phyloP scores from a whole-genome alignment of 2,329 filamentous ascomycete genomes.

The Phaeosphaeriaceae sp. region DNA sequence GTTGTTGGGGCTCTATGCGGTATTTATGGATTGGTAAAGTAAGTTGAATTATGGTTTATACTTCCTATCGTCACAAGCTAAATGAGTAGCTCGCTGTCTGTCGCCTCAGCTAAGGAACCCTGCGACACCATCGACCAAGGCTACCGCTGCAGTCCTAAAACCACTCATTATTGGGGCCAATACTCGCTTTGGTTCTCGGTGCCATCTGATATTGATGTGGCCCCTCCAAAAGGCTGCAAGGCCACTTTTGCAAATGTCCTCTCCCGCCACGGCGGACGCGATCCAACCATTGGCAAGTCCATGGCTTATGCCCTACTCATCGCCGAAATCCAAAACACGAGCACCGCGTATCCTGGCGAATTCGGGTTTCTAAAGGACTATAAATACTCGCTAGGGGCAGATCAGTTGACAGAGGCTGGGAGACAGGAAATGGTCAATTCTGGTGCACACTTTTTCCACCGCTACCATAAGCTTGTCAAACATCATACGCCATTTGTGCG shows the following conservation, averaged over 20 bases:
- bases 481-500: conserved; percentile 71
- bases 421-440: conserved; percentile 74
- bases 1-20: conserved; percentile 23
- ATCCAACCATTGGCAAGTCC: conserved; percentile 75
- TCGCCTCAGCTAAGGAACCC: conserved; percentile 22
- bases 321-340: conserved; percentile 66
- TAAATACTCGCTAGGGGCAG: conserved; percentile 71
- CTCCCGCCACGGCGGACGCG: conserved; percentile 83
- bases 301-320: conserved; percentile 68
- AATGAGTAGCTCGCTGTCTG: conserved; percentile 21
- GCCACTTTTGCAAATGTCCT: conserved; percentile 82
- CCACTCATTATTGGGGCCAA: conserved; percentile 80
- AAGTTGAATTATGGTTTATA: conserved; percentile 7
- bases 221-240: conserved; percentile 70
- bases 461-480: conserved; percentile 70
- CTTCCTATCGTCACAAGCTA: conserved; percentile 12
- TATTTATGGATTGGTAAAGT: conserved; percentile 36
- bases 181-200: conserved; percentile 86
- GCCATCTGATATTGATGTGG: conserved; percentile 66
- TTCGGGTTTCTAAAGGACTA: conserved; percentile 76
- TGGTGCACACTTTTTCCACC: conserved; percentile 75
- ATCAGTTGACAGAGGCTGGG: conserved; percentile 73
- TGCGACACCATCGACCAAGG: conserved; percentile 64
- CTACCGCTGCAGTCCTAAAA: conserved; percentile 67
- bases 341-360: conserved; percentile 62